Base-by-base conservation (phyloP, 1,284 basidiomycete genomes). In the Amylostereum chailletii region DNA sequence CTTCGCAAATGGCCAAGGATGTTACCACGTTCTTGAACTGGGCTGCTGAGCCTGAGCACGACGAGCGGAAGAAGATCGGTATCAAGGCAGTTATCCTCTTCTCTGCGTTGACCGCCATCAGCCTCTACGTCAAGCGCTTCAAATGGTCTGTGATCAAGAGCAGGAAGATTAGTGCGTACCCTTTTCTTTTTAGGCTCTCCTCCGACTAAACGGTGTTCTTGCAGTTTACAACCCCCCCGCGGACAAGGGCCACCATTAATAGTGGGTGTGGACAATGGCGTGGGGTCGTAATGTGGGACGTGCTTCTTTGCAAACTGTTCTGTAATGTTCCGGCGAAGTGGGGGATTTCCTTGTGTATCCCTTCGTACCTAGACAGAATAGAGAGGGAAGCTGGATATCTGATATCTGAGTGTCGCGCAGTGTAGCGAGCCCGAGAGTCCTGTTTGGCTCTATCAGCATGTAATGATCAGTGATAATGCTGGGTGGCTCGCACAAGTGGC, bases 1-100 rank as follows among this genome's bases (percentile, higher is more conserved):
- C 94, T 7, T 90, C 91, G n/a, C 96, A 99, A 70, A 95, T 99
- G 94, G 94, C 96, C 59, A 99, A 99, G 81, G 96, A 99, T 62
- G 94, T 99, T 46, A 82, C 83, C 39, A 92, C 89, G 2, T 99
- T 99, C 86, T 72, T 99, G 53, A 82, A 81, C 71, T 96, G 92
- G 92, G 89, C 90, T 41, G 81, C 95, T 52, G 96, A 99, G 70
- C 96, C 96, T 31, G 96, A 99, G 70, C 91, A 95, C 66, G 96
- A 99, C 66, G 86, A 94, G 66, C 81, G 96, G 65, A 99, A 99
- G 80, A 92, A 93, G 78, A 86, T 86, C 65, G 94, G 95, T 59
- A 73, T 98, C 66, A 90, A 94, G 74, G 92, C 92, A 26, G 81
- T 94, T 60, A 93, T 96, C 63, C 74, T 96, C 60, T 86, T 96